phyloP scores from a whole-genome alignment of 495 filamentous ascomycete species.

The Oidiodendron maius region DNA sequence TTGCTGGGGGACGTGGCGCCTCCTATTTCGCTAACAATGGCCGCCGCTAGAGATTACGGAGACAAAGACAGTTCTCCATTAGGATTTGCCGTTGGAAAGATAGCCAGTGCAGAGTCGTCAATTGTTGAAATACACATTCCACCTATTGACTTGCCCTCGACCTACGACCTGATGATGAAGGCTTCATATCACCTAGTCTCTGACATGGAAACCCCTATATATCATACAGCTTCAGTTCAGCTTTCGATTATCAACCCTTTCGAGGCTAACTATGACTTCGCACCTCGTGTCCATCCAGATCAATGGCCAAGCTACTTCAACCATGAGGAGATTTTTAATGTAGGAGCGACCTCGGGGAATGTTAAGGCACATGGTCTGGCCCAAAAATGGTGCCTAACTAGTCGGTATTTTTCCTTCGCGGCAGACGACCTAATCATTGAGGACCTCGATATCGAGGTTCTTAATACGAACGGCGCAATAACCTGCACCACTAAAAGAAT shows the following conservation, averaged over 20 bases:
- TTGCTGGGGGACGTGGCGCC: slow-evolving; percentile 59
- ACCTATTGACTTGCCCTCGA: slow-evolving; percentile 43
- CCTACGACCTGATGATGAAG: slow-evolving; percentile 65
- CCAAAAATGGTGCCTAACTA: slow-evolving; percentile 74
- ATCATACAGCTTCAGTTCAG: slow-evolving; percentile 58
- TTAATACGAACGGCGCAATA: slow-evolving; percentile 47
- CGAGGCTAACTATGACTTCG: slow-evolving; percentile 80
- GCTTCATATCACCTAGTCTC: slow-evolving; percentile 71
- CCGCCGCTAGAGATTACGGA: slow-evolving; percentile 27
- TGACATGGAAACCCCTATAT: slow-evolving; percentile 78
- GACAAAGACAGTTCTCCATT: slow-evolving; percentile 26
- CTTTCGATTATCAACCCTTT: slow-evolving; percentile 76
- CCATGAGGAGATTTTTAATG: slow-evolving; percentile 32
- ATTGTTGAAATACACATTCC: slow-evolving; percentile 45
- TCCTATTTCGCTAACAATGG: slow-evolving; percentile 17
- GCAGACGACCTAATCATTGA: slow-evolving; percentile 63
- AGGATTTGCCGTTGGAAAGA: slow-evolving; percentile 38
- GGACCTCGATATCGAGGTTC: slow-evolving; percentile 50
- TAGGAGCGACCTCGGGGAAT: slow-evolving; percentile 32
- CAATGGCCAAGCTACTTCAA: slow-evolving; percentile 85
- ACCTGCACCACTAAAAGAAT: slow-evolving; percentile 29
- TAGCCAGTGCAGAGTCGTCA: slow-evolving; percentile 30
- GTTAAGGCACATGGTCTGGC: slow-evolving; percentile 49
- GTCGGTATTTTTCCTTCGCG: slow-evolving; percentile 68
- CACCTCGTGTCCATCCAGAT: slow-evolving; percentile 66